These are phyloP conservation scores for Dactylellina sp. DNA, from an alignment of 2,329 filamentous ascomycete species.

Conservation along the genomic window DNA sequence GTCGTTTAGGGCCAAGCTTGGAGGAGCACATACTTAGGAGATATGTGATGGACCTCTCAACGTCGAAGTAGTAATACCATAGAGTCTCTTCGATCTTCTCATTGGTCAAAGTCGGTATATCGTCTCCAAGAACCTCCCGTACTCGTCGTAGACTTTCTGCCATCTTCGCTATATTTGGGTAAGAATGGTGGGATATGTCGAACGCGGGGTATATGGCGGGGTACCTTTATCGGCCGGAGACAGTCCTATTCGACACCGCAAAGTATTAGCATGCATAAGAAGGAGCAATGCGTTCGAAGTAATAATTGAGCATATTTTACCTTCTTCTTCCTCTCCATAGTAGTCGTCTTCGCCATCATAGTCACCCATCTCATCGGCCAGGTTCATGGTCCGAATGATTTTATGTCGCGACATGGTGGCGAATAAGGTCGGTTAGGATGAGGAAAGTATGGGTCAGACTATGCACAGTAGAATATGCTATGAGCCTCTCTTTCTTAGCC, in stretches of 20 bases:
- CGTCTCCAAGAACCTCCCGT: conserved; percentile 67
- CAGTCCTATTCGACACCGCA: conserved; percentile 24
- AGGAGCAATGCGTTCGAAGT: no score
- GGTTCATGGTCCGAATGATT: conserved; percentile 63
- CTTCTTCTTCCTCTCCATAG: conserved; percentile 46
- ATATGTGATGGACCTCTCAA: conserved; percentile 85
- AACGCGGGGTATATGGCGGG: conserved; percentile 45
- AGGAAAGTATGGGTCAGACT: no score
- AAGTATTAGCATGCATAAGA: not conserved
- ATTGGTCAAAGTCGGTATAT: conserved; percentile 68
- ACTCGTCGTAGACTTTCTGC: conserved; percentile 59
- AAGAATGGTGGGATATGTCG: not conserved
- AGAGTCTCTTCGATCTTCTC: conserved; percentile 86
- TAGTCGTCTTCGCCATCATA: conserved; percentile 50
- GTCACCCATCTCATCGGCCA: conserved; percentile 60
- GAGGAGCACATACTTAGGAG: conserved; percentile 71
- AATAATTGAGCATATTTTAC: not conserved
- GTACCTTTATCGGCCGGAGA: conserved; percentile 53
- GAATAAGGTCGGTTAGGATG: not conserved
- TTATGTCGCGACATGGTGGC: conserved; percentile 64
- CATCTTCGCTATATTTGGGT: conserved; percentile 59
- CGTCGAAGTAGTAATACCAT: conserved; percentile 96
- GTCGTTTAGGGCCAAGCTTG: not conserved
- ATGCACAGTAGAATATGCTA: no score
- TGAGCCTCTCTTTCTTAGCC: no score